These are phyloP conservation scores for Cercospora brassicicola DNA, from an alignment of 2,329 filamentous ascomycete species.

Conservation along the genomic window DNA sequence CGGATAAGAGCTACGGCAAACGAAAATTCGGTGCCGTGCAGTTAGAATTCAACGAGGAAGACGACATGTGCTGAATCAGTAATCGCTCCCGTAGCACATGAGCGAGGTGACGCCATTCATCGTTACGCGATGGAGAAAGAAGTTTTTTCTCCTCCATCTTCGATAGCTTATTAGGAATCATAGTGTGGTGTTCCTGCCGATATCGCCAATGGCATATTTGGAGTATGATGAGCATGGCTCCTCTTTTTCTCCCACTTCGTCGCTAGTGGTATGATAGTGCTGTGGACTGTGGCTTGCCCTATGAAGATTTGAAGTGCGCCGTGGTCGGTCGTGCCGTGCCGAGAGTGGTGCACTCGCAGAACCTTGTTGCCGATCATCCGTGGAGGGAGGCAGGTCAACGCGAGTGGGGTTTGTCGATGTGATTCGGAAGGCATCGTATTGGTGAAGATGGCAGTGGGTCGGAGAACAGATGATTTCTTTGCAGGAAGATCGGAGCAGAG, in stretches of 20 bases:
- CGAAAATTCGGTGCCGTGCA: neutral
- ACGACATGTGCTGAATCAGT: neutral
- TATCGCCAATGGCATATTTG: neutral
- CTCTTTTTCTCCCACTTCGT: neutral
- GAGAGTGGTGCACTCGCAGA: neutral
- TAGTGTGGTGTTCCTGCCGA: neutral
- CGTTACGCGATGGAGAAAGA: neutral
- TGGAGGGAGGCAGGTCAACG: neutral
- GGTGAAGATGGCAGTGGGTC: neutral
- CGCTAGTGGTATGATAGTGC: neutral
- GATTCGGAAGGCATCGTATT: neutral
- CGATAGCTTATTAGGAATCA: neutral
- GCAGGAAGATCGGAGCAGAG: neutral
- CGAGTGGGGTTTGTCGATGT: neutral
- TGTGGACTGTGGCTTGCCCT: neutral
- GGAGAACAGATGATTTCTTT: neutral
- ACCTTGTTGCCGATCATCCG: neutral
- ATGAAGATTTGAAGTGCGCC: neutral
- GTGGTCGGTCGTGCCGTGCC: slow-evolving; percentile 1
- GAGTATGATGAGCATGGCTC: neutral
- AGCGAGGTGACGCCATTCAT: neutral
- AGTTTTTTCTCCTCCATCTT: neutral
- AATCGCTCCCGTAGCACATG: neutral
- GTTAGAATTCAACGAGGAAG: neutral
- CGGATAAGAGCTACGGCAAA: neutral